phyloP scores from a whole-genome alignment of 2,329 filamentous ascomycete genomes.

The Dothistroma septosporum region DNA sequence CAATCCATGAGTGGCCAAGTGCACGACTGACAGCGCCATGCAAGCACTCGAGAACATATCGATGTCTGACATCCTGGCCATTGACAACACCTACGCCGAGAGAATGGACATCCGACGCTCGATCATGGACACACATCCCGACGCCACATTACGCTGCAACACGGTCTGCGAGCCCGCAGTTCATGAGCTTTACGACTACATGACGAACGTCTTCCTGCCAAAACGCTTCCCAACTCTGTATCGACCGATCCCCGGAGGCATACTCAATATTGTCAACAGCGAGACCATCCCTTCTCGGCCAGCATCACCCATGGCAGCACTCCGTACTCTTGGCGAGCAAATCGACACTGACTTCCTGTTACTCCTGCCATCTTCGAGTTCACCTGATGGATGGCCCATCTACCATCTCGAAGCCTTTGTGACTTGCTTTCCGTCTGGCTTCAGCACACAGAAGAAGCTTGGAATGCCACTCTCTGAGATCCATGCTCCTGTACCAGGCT shows the following conservation, averaged over 20 bases:
- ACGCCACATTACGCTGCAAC: constrained; percentile 40
- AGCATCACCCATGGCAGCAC: constrained; percentile 37
- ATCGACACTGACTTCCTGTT: constrained; percentile 60
- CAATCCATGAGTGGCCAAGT: neutral
- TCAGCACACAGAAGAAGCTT: constrained; percentile 54
- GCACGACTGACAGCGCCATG: constrained; percentile 1
- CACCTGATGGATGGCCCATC: constrained; percentile 26
- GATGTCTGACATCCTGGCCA: constrained; percentile 53
- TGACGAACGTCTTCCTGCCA: constrained; percentile 54
- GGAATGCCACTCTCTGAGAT: constrained; percentile 51
- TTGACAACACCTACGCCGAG: constrained; percentile 57
- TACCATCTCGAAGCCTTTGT: constrained; percentile 57
- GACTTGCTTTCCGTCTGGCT: constrained; percentile 56
- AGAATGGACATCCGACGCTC: constrained; percentile 49
- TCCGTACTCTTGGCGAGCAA: constrained; percentile 49
- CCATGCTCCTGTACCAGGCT: constrained; percentile 57
- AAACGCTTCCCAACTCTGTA: constrained; percentile 51
- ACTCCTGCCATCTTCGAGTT: constrained; percentile 43
- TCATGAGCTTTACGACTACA: constrained; percentile 54
- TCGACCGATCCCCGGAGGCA: constrained; percentile 25
- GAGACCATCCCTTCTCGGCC: constrained; percentile 37
- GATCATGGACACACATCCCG: constrained; percentile 44
- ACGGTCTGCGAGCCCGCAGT: constrained; percentile 46
- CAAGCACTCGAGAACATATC: constrained; percentile 52
- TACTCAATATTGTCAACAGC: constrained; percentile 47